These are phyloP conservation scores for Dactylellina sp. DNA, from an alignment of 2,329 filamentous ascomycete species.

Conservation along the genomic window DNA sequence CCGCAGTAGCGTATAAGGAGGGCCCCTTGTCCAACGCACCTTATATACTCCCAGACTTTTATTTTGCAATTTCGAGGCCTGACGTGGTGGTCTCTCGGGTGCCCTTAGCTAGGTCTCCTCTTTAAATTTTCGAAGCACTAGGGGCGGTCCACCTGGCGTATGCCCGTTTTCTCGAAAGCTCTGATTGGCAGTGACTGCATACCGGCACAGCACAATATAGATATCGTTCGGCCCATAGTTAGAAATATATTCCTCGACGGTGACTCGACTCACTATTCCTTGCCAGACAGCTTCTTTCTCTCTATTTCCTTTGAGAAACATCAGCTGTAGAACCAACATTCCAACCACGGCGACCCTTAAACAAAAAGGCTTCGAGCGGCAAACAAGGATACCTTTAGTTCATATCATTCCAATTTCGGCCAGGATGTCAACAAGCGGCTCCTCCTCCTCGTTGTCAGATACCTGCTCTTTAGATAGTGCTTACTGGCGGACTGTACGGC, in stretches of 20 bases:
- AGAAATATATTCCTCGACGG: conserved; percentile 52
- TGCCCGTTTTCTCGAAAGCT: conserved; percentile 48
- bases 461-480: conserved; percentile 70
- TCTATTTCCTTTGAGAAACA: conserved; percentile 25
- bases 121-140: conserved; percentile 56
- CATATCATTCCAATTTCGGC: conserved; percentile 36
- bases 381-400: conserved; percentile 47
- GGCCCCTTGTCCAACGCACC: conserved; percentile 57
- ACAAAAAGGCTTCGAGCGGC: conserved; percentile 31
- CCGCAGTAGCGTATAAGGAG: conserved; percentile 56
- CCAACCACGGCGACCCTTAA: conserved; percentile 36
- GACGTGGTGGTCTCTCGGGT: conserved; percentile 57
- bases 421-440: conserved; percentile 57
- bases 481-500: conserved; percentile 71
- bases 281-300: conserved; percentile 20
- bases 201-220: conserved; percentile 54
- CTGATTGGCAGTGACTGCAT: conserved; percentile 55
- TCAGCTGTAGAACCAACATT: conserved; percentile 22
- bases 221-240: conserved; percentile 47
- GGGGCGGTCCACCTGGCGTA: conserved; percentile 56
- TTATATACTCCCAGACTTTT: conserved; percentile 56
- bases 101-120: conserved; percentile 52
- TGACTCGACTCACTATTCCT: conserved; percentile 28
- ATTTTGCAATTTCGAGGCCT: conserved; percentile 58
- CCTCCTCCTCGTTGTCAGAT: conserved; percentile 61